Conservation (phyloP, 2,329 filamentous ascomycete species). For the Blastomyces emzantsi region DNA sequence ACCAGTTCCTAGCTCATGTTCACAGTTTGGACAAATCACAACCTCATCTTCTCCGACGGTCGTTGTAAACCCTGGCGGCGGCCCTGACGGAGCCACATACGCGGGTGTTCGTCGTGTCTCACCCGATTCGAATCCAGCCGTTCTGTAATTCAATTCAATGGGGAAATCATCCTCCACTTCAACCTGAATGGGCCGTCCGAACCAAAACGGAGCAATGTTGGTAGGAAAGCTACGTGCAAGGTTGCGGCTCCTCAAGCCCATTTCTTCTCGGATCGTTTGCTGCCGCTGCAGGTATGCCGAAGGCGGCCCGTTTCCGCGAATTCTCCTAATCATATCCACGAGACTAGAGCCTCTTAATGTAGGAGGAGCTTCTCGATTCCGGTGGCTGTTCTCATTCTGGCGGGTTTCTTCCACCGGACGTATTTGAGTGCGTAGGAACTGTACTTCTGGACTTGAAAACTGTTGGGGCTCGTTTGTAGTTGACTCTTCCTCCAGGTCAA, state of each 20-base stretch:
- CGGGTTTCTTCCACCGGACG: constrained; percentile 17
- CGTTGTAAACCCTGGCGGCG: constrained; percentile 71
- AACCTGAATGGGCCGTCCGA: constrained; percentile 20
- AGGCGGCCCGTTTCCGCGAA: constrained; percentile 2
- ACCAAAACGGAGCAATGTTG: constrained; percentile 20
- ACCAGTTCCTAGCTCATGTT: constrained; percentile 71
- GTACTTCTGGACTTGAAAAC: constrained; percentile 40
- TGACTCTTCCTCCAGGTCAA: constrained; percentile 34
- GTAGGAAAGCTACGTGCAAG: constrained; percentile 12
- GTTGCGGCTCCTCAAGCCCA: constrained; percentile 13
- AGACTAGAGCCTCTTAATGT: constrained; percentile 11
- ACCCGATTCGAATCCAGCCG: constrained; percentile 33
- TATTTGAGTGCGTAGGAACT: constrained; percentile 37
- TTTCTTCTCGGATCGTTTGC: constrained; percentile 19
- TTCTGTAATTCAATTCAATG: constrained; percentile 32
- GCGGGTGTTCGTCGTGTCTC: constrained; percentile 19
- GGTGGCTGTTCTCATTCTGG: neutral
- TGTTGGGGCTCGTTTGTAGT: constrained; percentile 14
- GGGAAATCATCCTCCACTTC: constrained; percentile 23
- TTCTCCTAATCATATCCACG: constrained; percentile 14
- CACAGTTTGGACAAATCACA: constrained; percentile 78
- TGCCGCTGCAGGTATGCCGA: neutral
- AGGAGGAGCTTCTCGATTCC: constrained; percentile 1
- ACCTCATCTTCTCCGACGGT: constrained; percentile 62
- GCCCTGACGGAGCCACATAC: constrained; percentile 55